Base-by-base conservation (phyloP, 1,139 yeast genomes). In the Sugiyamaella grinbergsii region DNA sequence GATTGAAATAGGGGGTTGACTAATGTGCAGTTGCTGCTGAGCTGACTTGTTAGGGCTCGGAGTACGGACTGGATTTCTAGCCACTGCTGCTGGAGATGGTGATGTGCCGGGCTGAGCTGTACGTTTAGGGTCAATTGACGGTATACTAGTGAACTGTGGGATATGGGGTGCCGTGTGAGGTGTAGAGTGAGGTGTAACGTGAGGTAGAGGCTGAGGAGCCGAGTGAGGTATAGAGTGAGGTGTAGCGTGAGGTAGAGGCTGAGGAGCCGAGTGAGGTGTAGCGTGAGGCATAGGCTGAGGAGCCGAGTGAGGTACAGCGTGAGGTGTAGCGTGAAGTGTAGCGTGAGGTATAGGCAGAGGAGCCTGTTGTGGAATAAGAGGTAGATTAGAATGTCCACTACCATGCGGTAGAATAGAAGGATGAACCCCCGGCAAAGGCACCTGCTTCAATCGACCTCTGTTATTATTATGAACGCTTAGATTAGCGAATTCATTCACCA, bases 191-290 rank as follows among this genome's bases (percentile, higher is more conserved):
- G n/a, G n/a, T n/a, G n/a, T n/a, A n/a, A n/a, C n/a, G n/a, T n/a
- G n/a, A n/a, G n/a, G n/a, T n/a, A n/a, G n/a, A n/a, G n/a, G n/a
- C n/a, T n/a, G n/a, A n/a, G n/a, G n/a, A n/a, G n/a, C n/a, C n/a
- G n/a, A n/a, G n/a, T n/a, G n/a, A n/a, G n/a, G n/a, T n/a, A n/a
- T n/a, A n/a, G n/a, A n/a, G n/a, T n/a, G n/a, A n/a, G n/a, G n/a
- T n/a, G n/a, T n/a, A n/a, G 34, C 22, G 38, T 41, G 42, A 6
- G 47, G 40, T 1, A 45, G 24, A 2, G 47, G 47, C n/a, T n/a
- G n/a, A n/a, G n/a, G n/a, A 6, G 10, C n/a, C n/a, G n/a, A n/a
- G 10, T 24, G 33, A 6, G 15, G 15, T 6, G 5, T 41, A 28
- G 37, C 22, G 34, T 42, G 43, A 5, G 48, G 42, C 1, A 46